Conservation (phyloP, 176 grass and related monocot genomes). For the Poa annua region DNA sequence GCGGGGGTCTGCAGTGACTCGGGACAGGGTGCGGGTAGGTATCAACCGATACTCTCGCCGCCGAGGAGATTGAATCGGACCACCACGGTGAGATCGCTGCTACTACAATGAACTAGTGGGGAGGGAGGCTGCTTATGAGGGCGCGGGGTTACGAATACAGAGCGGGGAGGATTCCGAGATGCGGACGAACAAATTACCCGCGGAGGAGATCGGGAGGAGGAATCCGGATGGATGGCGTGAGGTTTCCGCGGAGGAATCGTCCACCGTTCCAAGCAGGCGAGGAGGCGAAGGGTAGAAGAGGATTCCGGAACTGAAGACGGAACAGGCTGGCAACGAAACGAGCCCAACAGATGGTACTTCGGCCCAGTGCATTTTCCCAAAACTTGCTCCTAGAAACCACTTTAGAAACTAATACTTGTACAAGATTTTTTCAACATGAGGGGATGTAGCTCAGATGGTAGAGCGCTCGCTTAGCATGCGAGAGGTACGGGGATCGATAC, state of each 20-base stretch:
- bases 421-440: no score
- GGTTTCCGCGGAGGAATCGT: background rate
- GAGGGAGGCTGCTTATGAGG: background rate
- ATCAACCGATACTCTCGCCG: background rate
- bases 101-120: background rate
- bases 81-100: background rate
- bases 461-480: slow-evolving; percentile 96
- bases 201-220: background rate
- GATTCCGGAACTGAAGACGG: background rate
- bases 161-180: background rate
- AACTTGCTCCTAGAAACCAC: no score
- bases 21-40: no score
- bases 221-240: background rate
- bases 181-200: background rate
- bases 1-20: background rate
- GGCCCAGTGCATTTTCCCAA: no score
- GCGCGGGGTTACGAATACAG: background rate
- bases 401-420: no score
- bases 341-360: background rate
- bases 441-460: slow-evolving; percentile 95
- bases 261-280: background rate
- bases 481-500: slow-evolving; percentile 93
- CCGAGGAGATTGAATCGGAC: background rate
- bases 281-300: background rate
- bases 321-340: background rate